A percentile compares a stretch with the other conserved stretches of the same genome.
These are phyloP conservation scores for Penicillium janthinellum DNA, from an alignment of 2,329 filamentous ascomycete species.

Conservation along the genomic window DNA sequence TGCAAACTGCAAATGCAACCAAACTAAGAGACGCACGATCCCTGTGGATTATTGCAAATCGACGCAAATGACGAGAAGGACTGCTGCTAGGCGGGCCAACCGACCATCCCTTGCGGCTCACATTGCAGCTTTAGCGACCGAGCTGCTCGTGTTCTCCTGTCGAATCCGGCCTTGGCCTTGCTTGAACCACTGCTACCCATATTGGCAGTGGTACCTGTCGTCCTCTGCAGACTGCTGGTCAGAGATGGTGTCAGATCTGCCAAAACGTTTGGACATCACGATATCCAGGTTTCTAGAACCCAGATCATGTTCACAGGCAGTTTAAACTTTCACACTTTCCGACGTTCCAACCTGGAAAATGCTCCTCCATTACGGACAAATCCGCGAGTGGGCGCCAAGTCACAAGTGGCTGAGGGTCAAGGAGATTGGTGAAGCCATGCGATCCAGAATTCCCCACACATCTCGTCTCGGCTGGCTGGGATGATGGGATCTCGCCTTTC, in stretches of 20 bases:
- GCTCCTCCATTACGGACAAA: constrained; percentile 18
- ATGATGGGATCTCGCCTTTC: constrained; percentile 25
- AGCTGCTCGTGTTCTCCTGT: constrained; percentile 20
- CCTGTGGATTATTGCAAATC: constrained; percentile 13
- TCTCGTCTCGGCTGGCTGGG: constrained; percentile 27
- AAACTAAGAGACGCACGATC: constrained; percentile 12
- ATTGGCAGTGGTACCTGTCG: no score
- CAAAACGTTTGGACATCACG: background rate
- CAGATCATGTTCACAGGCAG: no score
- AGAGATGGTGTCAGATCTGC: background rate
- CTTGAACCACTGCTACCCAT: no score
- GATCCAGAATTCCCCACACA: constrained; percentile 27
- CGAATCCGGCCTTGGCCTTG: constrained; percentile 5
- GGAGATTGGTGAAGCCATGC: constrained; percentile 18
- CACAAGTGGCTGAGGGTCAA: constrained; percentile 13
- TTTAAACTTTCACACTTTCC: background rate
- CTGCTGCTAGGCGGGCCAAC: constrained; percentile 12
- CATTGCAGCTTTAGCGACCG: constrained; percentile 20
- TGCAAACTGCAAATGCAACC: background rate
- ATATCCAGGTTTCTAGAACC: background rate
- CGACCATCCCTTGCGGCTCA: constrained; percentile 29
- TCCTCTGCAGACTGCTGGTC: no score
- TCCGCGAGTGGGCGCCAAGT: constrained; percentile 14
- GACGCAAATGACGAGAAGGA: constrained; percentile 8
- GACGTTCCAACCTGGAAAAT: background rate